Conservation (phyloP, 2,329 filamentous ascomycete genomes). For the Tolypocladium ovalisporum region DNA sequence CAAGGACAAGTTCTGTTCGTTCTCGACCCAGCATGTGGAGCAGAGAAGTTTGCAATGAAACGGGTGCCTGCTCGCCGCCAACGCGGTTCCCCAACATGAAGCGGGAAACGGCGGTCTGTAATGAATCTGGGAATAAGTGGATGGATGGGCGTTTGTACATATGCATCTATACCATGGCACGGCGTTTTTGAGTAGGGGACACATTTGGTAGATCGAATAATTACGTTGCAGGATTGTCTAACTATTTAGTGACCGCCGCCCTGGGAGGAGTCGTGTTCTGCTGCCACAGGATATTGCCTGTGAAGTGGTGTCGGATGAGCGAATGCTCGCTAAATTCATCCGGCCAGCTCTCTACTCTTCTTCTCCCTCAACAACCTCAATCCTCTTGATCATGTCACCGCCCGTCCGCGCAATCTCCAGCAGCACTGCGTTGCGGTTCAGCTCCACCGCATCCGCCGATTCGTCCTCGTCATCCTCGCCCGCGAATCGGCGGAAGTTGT, state of each 20-base stretch:
- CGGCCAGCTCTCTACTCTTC: neutral
- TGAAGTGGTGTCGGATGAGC: neutral
- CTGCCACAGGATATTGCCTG: neutral
- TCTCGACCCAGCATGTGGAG: conserved; percentile 58
- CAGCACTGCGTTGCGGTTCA: conserved; percentile 59
- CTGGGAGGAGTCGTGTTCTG: neutral
- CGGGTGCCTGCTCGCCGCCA: neutral
- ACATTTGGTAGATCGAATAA: conserved; percentile 4
- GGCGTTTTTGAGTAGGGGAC: conserved; percentile 14
- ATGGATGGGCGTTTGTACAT: conserved; percentile 13
- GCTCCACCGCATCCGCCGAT: conserved; percentile 36
- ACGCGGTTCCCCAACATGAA: conserved; percentile 30
- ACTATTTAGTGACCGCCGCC: neutral
- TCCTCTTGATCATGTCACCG: conserved; percentile 54
- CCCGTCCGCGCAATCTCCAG: conserved; percentile 62
- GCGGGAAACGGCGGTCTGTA: conserved; percentile 10
- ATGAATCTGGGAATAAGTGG: conserved; percentile 6
- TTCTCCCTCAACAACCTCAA: conserved; percentile 36
- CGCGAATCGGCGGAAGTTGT: conserved; percentile 32
- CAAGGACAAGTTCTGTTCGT: conserved; percentile 86
- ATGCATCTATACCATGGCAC: conserved; percentile 29
- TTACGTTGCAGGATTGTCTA: neutral
- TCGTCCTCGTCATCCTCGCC: conserved; percentile 25
- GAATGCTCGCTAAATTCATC: neutral
- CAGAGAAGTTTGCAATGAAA: conserved; percentile 25